Conservation (phyloP, 1,284 basidiomycete species). For the Moesziomyces globuligerus region DNA sequence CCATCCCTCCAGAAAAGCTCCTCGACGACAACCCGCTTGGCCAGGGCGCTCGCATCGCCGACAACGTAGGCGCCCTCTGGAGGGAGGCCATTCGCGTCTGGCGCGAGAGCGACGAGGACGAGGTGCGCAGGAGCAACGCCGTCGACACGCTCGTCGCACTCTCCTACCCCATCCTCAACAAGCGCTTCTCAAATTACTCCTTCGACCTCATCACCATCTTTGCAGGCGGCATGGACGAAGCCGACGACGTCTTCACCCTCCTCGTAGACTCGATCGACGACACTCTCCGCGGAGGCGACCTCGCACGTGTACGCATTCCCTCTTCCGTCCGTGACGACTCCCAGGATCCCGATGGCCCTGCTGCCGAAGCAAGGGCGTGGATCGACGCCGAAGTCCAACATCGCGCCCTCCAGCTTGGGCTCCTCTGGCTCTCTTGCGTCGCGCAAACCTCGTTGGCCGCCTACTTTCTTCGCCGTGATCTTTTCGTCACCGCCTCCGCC, state of each 20-base stretch:
- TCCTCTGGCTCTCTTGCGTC: slow-evolving; percentile 54
- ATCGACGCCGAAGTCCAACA: slow-evolving; percentile 46
- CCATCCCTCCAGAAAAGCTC: slow-evolving; percentile 40
- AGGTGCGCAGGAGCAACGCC: slow-evolving; percentile 54
- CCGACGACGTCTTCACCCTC: slow-evolving; percentile 59
- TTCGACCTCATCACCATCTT: slow-evolving; percentile 61
- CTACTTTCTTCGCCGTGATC: slow-evolving; percentile 61
- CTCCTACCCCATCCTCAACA: slow-evolving; percentile 56
- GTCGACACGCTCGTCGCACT: slow-evolving; percentile 58
- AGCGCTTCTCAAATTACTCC: slow-evolving; percentile 58
- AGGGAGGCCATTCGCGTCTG: slow-evolving; percentile 57
- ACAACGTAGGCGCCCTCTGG: slow-evolving; percentile 61
- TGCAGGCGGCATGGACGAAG: slow-evolving; percentile 64
- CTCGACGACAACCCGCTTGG: slow-evolving; percentile 50
- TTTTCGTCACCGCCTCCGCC: slow-evolving; percentile 51
- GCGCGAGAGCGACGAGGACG: slow-evolving; percentile 51
- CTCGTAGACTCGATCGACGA: slow-evolving; percentile 57
- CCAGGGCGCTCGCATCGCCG: slow-evolving; percentile 49
- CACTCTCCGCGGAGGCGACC: slow-evolving; percentile 45
- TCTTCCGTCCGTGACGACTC: slow-evolving; percentile 25
- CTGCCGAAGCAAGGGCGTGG: slow-evolving; percentile 36
- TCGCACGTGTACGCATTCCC: slow-evolving; percentile 32
- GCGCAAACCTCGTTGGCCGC: slow-evolving; percentile 55
- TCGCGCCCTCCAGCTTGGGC: slow-evolving; percentile 49
- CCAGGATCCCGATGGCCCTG: slow-evolving; percentile 20